Base-by-base conservation (phyloP, 805 yeast genomes). In the Zygosaccharomyces rouxii region DNA sequence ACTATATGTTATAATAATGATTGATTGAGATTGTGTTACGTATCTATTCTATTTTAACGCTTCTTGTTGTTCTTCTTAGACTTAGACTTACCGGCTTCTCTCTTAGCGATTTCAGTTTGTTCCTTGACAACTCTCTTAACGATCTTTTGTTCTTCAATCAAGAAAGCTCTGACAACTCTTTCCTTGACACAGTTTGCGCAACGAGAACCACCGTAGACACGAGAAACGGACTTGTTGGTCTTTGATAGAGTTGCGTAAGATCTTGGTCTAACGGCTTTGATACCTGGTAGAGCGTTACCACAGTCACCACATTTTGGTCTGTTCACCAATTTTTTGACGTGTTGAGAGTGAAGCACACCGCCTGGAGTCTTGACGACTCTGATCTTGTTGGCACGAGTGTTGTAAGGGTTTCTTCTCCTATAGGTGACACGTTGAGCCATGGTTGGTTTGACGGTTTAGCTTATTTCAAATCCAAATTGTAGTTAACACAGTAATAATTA, bases 291-390 rank as follows among this genome's bases (percentile, higher is more conserved):
- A 68, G 84, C 83, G 54, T 67, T 67, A 74, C 90, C 90, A 76
- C 87, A 81, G 81, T 84, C 90, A 81, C 90, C 90, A 80, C 90
- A 84, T 74, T 83, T 84, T 72, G 84, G 85, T 79, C 88, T 83
- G 69, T 95, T 73, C 69, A 89, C 96, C 65, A 71, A 71, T 84
- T 89, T 89, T 86, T 88, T 88, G 72, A 89, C 80, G 81, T 94
- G 99, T 78, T 90, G 97, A 73, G 96, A 96, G 74, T 89, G 84
- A 78, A 94, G 84, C 78, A 85, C 86, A 74, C 98, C 98, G 84
- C 99, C 99, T 78, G 99, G 99, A 79, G 99, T 94, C 88, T 92
- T 94, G 70, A 92, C 96, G 78, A 92, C 95, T 90, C 87, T 92
- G 83, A 94, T 92, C 83, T 86, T 88, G 96, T 94, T 94, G 69